phyloP scores from a whole-genome alignment of 768 basidiomycete species.

The Saitozyma sp. region DNA sequence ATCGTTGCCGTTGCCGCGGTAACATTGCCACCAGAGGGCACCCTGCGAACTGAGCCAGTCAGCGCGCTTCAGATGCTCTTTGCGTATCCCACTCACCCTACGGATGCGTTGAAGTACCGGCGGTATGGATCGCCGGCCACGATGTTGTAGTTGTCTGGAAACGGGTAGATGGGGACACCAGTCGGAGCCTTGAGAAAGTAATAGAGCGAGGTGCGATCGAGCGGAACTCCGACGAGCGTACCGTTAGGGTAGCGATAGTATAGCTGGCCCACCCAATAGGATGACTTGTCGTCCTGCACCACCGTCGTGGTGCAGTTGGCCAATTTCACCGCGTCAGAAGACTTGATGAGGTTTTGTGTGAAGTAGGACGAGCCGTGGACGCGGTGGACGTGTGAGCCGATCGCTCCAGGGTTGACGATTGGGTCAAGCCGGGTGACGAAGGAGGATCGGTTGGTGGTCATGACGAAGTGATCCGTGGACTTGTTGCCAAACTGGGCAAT shows the following conservation, averaged over 20 bases:
- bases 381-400: constrained; percentile 21
- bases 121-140: constrained; percentile 27
- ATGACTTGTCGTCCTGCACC: constrained; percentile 30
- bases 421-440: constrained; percentile 31
- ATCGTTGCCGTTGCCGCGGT: constrained; percentile 14
- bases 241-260: constrained; percentile 25
- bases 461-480: constrained; percentile 31
- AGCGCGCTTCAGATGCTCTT: not conserved
- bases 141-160: constrained; percentile 32
- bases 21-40: constrained; percentile 24
- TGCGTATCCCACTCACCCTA: constrained; percentile 1
- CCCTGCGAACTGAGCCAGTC: not conserved
- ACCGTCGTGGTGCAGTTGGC: constrained; percentile 21
- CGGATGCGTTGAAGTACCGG: constrained; percentile 12
- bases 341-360: constrained; percentile 21
- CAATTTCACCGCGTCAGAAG: constrained; percentile 19
- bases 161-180: constrained; percentile 25
- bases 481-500: constrained; percentile 22
- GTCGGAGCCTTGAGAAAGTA: constrained; percentile 29
- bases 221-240: constrained; percentile 6
- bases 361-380: constrained; percentile 24
- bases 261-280: constrained; percentile 26
- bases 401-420: constrained; percentile 25
- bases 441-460: constrained; percentile 23
- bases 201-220: constrained; percentile 22